Evolutionary conservation across 768 basidiomycete species (phyloP), one percentile per base, ranked within the genome.

Genomic region (Coprinopsis strossmayeri): DNA sequence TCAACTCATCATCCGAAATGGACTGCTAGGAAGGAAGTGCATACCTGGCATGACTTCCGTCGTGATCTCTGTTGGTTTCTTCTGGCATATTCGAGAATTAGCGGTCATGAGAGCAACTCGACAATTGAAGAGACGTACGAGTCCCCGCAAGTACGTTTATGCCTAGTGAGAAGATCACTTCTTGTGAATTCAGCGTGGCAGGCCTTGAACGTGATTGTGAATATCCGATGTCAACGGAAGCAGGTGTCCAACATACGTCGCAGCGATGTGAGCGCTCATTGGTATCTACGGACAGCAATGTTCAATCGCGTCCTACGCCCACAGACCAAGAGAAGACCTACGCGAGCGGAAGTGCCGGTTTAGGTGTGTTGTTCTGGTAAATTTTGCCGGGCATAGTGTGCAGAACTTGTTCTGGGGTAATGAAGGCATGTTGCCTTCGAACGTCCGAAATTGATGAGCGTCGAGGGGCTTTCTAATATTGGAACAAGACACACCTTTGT

Each of bases 321-420:
- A 24, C 9, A 26, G 24, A 44, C 4, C 45, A 12, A 42, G 46
- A n/a, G 27, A 18, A 20, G 10, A 70, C 82, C 46, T 60, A 86
- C 84, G 84, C 53, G 83, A 84, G 38, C 82, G 79, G 47, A 86
- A 59, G 58, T 87, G 84, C 13, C 84, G 74, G 61, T 85, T 84
- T 41, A 87, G 70, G 61, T 87, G 84, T 0, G 84, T 86, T 0
- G 79, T 84, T 30, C 84, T 71, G 2, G 84, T 86, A 59, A 86
- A 87, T 58, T 81, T 84, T 2, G 84, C 83, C 1, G 82, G 81
- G 55, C 84, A 87, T 27, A 79, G 65, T 10, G 77, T 72, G 56
- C 84, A 87, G 40, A 76, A 70, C 59, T 86, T 84, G 15, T 77
- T 84, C 63, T 87, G 83, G 1, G 84, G 84, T n/a, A 86, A 71